Evolutionary conservation across 257 asterid genomes (phyloP).

Genomic region (Jaltomata sinuosa): DNA sequence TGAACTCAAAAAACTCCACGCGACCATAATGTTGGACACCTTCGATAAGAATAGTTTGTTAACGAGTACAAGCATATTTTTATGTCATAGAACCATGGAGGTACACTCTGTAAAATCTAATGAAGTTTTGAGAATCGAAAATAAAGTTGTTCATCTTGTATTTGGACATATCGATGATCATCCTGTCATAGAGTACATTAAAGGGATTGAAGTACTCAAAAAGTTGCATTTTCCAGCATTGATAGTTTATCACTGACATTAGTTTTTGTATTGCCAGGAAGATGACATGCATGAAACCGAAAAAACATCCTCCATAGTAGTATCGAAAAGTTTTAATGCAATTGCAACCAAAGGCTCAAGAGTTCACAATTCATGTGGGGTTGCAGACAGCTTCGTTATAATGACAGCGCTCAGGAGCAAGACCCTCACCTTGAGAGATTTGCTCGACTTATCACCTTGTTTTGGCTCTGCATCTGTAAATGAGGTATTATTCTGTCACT

Average conservation of each 20-base stretch:
- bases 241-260: neutral
- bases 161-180: neutral
- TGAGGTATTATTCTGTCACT: constrained; percentile 36
- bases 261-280: neutral
- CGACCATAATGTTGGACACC: neutral
- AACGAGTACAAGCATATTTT: neutral
- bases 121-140: neutral
- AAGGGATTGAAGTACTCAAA: neutral
- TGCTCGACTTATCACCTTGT: constrained; percentile 75
- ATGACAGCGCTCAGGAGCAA: constrained; percentile 52
- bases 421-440: constrained; percentile 56
- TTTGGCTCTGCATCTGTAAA: constrained; percentile 41
- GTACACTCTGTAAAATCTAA: neutral
- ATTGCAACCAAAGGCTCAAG: constrained; percentile 13
- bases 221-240: neutral
- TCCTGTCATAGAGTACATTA: neutral
- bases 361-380: constrained; percentile 28
- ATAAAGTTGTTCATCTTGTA: neutral
- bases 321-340: neutral
- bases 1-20: neutral
- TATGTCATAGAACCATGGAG: neutral
- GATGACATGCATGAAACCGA: neutral
- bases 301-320: neutral
- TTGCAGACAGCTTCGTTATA: constrained; percentile 33
- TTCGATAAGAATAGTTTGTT: neutral